Conservation (phyloP, 345 rosid species). For the Heritiera fomes region DNA sequence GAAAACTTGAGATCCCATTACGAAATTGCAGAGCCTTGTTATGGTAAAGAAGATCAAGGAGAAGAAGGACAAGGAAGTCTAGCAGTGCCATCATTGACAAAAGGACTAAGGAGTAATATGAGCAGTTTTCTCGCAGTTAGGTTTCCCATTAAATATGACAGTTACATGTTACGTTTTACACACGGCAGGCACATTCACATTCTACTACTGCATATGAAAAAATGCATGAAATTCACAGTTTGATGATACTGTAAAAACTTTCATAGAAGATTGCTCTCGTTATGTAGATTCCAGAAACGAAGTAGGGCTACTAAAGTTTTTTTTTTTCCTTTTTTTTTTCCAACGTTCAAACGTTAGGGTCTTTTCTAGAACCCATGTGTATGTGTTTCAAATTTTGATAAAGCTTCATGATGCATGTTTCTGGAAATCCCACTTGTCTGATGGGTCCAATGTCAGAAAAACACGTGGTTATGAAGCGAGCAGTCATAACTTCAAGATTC, state of each 20-base stretch:
- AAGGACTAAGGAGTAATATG: not conserved
- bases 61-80: not conserved
- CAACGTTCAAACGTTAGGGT: not conserved
- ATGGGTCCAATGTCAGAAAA: conserved; percentile 9
- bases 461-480: not conserved
- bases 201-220: not conserved
- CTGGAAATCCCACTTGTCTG: not conserved
- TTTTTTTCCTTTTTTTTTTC: not conserved
- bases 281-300: not conserved
- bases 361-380: not conserved
- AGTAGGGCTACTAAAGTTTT: not conserved
- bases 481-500: not conserved
- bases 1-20: not conserved
- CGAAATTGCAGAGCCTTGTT: not conserved
- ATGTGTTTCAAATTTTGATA: not conserved
- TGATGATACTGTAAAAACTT: not conserved
- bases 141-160: conserved; percentile 32
- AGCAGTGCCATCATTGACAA: not conserved
- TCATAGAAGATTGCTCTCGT: not conserved
- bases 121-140: not conserved
- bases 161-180: conserved; percentile 26
- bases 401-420: conserved; percentile 5
- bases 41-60: not conserved
- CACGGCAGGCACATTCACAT: conserved; percentile 28
- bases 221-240: not conserved